These are phyloP conservation scores for Papilionanthe hybrid DNA, from an alignment of 116 monocot species.

Conservation along the genomic window DNA sequence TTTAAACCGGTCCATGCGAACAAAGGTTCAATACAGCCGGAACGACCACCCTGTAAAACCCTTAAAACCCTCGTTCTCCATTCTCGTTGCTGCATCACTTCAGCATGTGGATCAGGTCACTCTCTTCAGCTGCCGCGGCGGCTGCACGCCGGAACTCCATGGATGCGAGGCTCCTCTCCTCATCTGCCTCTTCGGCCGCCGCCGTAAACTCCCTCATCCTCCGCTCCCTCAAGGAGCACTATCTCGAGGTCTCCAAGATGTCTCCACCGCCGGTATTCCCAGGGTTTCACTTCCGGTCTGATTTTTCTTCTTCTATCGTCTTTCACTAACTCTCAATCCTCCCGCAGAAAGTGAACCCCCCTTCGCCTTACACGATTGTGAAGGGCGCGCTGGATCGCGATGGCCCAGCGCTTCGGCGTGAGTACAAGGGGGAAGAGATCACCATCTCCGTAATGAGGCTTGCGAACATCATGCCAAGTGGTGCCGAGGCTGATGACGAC, in stretches of 20 bases:
- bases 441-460: constrained; percentile 79
- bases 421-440: constrained; percentile 71
- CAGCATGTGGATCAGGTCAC: constrained; percentile 17
- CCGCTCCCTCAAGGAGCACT: constrained; percentile 92
- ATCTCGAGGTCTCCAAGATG: constrained; percentile 82
- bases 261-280: constrained; percentile 63
- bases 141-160: constrained; percentile 1
- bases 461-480: constrained; percentile 49
- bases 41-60: not conserved
- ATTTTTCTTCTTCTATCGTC: not conserved
- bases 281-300: not conserved
- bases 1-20: too few relatives aligned
- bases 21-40: too few relatives aligned
- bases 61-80: not conserved
- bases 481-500: constrained; percentile 53
- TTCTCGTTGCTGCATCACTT: not conserved
- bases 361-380: constrained; percentile 58
- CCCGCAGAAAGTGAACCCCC: constrained; percentile 75
- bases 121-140: constrained; percentile 12
- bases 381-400: constrained; percentile 69
- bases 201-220: constrained; percentile 74
- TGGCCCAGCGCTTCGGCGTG: constrained; percentile 62
- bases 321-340: not conserved
- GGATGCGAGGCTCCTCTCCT: not conserved
- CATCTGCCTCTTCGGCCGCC: constrained; percentile 36